Percentiles rank a stretch among this genome's conserved stretches.
Conservation (phyloP, 495 filamentous ascomycete genomes). For the Articulospora tetracladia region DNA sequence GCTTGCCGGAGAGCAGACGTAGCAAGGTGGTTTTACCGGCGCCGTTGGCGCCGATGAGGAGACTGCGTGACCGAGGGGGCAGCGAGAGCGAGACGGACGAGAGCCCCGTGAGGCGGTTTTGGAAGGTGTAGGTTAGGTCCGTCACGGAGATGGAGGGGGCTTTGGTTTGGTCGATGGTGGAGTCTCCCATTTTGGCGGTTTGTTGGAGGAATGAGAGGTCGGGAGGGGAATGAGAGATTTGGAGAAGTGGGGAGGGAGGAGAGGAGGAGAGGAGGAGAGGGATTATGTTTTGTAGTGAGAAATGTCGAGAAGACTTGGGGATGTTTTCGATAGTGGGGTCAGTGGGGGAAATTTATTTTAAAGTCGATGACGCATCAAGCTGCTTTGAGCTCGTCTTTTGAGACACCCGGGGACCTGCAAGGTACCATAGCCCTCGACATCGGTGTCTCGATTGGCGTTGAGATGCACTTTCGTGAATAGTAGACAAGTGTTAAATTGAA, state of each 20-base stretch:
- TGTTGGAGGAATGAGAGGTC: background rate
- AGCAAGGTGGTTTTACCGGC: slow-evolving; percentile 97
- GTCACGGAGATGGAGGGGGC: slow-evolving; percentile 55
- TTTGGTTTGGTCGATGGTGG: background rate
- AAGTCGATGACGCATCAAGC: background rate
- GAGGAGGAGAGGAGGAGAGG: background rate
- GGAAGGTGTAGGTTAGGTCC: slow-evolving; percentile 84
- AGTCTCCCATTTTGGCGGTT: background rate
- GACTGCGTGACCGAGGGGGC: slow-evolving; percentile 77
- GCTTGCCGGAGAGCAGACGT: slow-evolving; percentile 81
- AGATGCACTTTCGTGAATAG: no score
- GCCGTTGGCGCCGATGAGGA: slow-evolving; percentile 95
- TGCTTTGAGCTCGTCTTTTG: background rate
- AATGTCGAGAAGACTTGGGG: background rate
- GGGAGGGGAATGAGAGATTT: background rate
- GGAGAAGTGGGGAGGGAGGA: background rate
- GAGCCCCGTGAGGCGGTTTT: slow-evolving; percentile 72
- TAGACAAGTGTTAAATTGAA: no score
- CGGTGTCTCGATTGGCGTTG: no score
- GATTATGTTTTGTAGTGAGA: background rate
- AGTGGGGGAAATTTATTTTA: background rate
- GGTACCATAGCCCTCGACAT: no score
- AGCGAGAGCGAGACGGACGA: slow-evolving; percentile 66
- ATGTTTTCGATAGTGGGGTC: background rate
- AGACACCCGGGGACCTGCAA: background rate